Evolutionary conservation across 768 basidiomycete species (phyloP), one percentile per base, ranked within the genome.

Genomic region (Pleurotus cornucopiae): DNA sequence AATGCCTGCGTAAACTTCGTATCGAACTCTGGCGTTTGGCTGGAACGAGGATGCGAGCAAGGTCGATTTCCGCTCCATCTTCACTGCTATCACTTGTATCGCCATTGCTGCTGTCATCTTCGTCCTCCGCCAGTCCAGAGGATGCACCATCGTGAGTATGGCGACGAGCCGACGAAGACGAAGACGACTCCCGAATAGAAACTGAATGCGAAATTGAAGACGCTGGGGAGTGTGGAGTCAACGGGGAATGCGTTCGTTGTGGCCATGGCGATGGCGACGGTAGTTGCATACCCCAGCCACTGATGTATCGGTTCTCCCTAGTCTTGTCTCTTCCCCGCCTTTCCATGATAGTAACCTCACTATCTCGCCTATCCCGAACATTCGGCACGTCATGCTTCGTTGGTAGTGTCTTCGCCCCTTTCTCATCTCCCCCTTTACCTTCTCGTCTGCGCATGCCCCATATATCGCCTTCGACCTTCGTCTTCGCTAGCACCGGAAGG

Each of bases 1-100:
- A 72, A 62, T 89, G 88, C 58, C 75, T 84, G 56, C 87, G 75
- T 55, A 91, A 70, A 65, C 87, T 89, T 61, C 75, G 80, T 59
- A 90, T 89, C 14, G 88, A 89, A 57, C 84, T 78, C 64, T 91
- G 88, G 23, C 88, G 75, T 65, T 83, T 87, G 16, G 89, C 78
- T 6, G 82, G 86, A 23, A 87, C 81, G 37, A 91, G 80, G 55
- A 90, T 76, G 23, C 78, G 77, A 13, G 86, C 83, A 40, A 90
- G 74, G 63, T 84, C 79, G 46, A 89, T 71, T 63, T 89, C 88
- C 13, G 74, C 74, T 5, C 72, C 74, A 5, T 76, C 76, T 6
- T 74, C 73, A 26, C 63, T 65, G 39, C 59, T 62, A 13, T 57
- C 40, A 12, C 47, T 43, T 40, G 80, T 81, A 12, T 80, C 77